Conservation (phyloP, 202 grass and related monocot genomes). For the Digitaria exilis region DNA sequence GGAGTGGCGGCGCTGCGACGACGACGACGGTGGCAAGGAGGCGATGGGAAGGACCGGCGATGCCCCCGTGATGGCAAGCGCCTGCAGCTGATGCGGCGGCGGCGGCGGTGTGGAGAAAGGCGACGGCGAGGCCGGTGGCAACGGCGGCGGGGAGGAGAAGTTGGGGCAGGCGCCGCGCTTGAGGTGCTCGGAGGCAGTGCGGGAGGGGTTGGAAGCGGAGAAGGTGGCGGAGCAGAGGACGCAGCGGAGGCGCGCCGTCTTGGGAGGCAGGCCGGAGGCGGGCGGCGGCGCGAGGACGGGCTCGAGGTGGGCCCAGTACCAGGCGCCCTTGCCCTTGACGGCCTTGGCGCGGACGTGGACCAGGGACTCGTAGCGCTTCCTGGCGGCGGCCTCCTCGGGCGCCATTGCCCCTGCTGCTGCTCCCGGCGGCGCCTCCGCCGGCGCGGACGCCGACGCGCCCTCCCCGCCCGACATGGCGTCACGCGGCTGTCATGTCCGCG, state of each 20-base stretch:
- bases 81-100: background rate
- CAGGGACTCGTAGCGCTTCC: constrained; percentile 78
- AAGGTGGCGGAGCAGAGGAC: constrained; percentile 68
- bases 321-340: constrained; percentile 88
- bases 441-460: constrained; percentile 1
- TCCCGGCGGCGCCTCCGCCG: background rate
- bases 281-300: constrained; percentile 61
- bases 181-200: constrained; percentile 91
- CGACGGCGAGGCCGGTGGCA: no score
- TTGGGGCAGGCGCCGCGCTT: constrained; percentile 91
- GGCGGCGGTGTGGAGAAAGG: no score
- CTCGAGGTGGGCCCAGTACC: constrained; percentile 96
- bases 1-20: constrained; percentile 45
- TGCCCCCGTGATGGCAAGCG: constrained; percentile 21
- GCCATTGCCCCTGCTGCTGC: constrained; percentile 18
- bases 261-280: constrained; percentile 49
- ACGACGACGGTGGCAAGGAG: constrained; percentile 48
- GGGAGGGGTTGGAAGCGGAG: constrained; percentile 83
- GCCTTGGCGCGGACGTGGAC: constrained; percentile 78
- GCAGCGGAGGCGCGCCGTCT: constrained; percentile 67
- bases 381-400: constrained; percentile 58
- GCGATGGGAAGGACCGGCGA: constrained; percentile 62
- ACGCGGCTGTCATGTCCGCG: no score
- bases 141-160: no score
- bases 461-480: no score